phyloP scores from a whole-genome alignment of 2,329 filamentous ascomycete genomes.

The Ceratocystis ficicola region DNA sequence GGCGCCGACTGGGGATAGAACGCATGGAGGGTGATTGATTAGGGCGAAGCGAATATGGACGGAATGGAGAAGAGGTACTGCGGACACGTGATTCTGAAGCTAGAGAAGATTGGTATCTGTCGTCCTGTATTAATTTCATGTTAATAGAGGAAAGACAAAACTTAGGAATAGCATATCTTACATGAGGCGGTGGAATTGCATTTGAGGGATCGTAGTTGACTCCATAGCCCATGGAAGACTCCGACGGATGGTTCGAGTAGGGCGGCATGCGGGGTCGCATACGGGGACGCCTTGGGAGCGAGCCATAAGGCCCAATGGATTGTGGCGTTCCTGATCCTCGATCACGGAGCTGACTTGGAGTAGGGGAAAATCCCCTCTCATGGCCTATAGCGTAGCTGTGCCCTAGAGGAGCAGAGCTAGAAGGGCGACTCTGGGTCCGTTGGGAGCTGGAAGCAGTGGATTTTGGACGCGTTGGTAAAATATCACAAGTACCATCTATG shows the following conservation, averaged over 20 bases:
- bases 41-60: background rate
- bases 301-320: background rate
- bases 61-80: slow-evolving; percentile 3
- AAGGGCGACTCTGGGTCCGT: slow-evolving; percentile 15
- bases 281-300: slow-evolving; percentile 3
- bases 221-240: background rate
- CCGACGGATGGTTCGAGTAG: slow-evolving; percentile 1
- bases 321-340: slow-evolving; percentile 5
- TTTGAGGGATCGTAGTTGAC: background rate
- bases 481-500: slow-evolving; percentile 9
- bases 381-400: background rate
- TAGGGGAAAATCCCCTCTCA: slow-evolving; percentile 3
- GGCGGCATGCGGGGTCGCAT: background rate
- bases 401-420: slow-evolving; percentile 11
- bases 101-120: background rate
- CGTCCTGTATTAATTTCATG: background rate
- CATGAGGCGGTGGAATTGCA: slow-evolving; percentile 1
- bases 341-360: slow-evolving; percentile 13
- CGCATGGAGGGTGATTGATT: slow-evolving; percentile 9
- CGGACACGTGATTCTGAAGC: background rate
- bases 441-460: slow-evolving; percentile 2
- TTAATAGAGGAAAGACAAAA: background rate
- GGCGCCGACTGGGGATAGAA: background rate
- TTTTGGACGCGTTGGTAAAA: slow-evolving; percentile 2
- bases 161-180: background rate